Base-by-base conservation (phyloP, 1,139 yeast genomes). In the Ogataea hybrid region DNA sequence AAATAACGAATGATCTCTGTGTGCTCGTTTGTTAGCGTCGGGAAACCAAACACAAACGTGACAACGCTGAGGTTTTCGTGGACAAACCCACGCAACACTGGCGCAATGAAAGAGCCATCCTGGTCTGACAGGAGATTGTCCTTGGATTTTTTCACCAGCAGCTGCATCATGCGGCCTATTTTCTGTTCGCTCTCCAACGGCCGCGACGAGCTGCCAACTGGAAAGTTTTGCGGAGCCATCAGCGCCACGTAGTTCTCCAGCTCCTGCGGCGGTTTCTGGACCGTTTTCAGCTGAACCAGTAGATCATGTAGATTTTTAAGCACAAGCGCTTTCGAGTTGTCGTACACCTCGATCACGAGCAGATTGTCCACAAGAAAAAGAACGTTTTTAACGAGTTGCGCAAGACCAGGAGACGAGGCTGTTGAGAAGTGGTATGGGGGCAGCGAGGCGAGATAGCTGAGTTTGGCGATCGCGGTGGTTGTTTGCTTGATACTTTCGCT, bases 21-120 rank as follows among this genome's bases (percentile, higher is more conserved):
- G 55, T 87, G 95, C 42, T 79, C 80, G 33, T 77, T 81, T 5
- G 77, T 73, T 2, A 88, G 79, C 35, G 75, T 75, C 1, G 96
- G 96, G 51, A 84, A 79, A 2, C 97, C 97, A 64, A 89, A 88
- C 53, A 86, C 75, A 25, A 89, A 74, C 15, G 96, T 79, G 22
- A 87, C 68, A 11, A 89, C 77, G 0, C 83, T 64, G 41, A 75
- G 64, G 28, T 64, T 58, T 44, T 58, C 47, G 35, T 69, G 66
- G 14, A 78, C 67, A 14, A 89, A 69, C 1, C 97, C 97, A 53
- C 97, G 73, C 32, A 84, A 64, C 6, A 90, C 79, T 1, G 97
- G 97, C 0, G 97, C 97, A 38, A 89, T 79, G 57, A 89, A 90
- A 0, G 96, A 79, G 6, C 97, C 97, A 42, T 84, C 88, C 58